Evolutionary conservation across 257 asterid species (phyloP), one percentile per base, ranked within the genome.

Genomic region (Ilex asprella): DNA sequence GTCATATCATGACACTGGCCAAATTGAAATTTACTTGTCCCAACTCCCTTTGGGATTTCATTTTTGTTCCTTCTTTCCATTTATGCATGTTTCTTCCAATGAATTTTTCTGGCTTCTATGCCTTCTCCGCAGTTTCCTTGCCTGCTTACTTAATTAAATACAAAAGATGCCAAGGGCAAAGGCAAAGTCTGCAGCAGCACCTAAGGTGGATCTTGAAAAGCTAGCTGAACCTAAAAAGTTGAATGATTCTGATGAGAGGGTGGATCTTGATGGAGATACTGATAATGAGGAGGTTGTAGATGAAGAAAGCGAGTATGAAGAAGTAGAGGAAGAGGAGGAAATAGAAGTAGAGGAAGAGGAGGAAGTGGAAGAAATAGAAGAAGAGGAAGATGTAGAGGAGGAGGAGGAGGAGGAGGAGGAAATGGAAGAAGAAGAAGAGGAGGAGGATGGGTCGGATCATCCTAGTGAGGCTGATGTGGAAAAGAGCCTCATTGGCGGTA

Each of bases 301-400:
- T 67, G 97, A 89, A 67, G 97, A 89, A 67, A 78, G 82, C 69
- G 97, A 89, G 76, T 86, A 88, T 73, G 97, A 90, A 69, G 97
- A 87, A 77, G 86, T 84, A 61, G 97, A 89, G 76, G 95, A 76
- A 71, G 97, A 85, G 31, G 86, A 80, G 2, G 83, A 56, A 10
- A 84, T 67, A n/a, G 96, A 82, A 7, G 96, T 73, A 13, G 95
- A 32, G 2, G 97, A 75, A 12, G 96, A 67, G 30, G 96, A 21
- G 27, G 27, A 21, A 21, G 27, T 21, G 27, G 27, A 21, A 21
- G 27, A 21, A 21, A 21, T 21, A 21, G 27, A 21, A 21, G 27
- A 21, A 21, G 27, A 21, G 27, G 27, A 21, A 21, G 27, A 21
- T 21, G 27, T 21, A 21, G 27, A 21, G 27, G 27, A 21, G 27